These are phyloP conservation scores for Zygosaccharomyces pseudobailii DNA, from an alignment of 1,139 yeast genomes.

Conservation along the genomic window DNA sequence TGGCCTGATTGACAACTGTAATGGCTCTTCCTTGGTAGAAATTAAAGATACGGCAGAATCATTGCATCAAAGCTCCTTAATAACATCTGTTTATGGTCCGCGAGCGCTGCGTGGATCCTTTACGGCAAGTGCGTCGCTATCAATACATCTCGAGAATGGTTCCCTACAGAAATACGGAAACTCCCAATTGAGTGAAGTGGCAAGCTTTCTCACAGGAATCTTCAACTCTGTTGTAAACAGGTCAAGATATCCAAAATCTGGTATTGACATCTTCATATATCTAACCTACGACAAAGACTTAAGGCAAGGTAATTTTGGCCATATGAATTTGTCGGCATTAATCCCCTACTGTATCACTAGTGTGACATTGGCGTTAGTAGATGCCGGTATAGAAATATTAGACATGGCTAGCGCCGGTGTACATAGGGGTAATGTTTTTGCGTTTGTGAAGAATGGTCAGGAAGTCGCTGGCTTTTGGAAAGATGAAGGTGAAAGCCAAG, in stretches of 20 bases:
- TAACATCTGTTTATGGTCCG: conserved; percentile 82
- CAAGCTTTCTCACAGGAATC: conserved; percentile 33
- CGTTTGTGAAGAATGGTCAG: conserved; percentile 34
- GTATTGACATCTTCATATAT: conserved; percentile 75
- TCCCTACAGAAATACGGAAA: conserved; percentile 31
- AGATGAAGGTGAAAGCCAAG: conserved; percentile 25
- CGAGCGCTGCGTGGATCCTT: conserved; percentile 79
- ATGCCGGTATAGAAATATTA: conserved; percentile 73
- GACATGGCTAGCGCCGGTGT: conserved; percentile 77
- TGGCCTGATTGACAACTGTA: conserved; percentile 65
- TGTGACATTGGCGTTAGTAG: conserved; percentile 69
- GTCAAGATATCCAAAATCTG: conserved; percentile 80
- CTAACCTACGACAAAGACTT: conserved; percentile 32
- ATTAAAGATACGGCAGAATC: conserved; percentile 47
- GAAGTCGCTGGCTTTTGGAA: conserved; percentile 37
- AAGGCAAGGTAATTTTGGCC: conserved; percentile 11
- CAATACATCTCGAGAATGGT: conserved; percentile 56
- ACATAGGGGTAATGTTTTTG: conserved; percentile 34
- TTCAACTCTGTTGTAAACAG: conserved; percentile 47
- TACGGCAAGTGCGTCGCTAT: conserved; percentile 60
- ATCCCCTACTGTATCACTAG: conserved; percentile 42
- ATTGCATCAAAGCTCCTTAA: conserved; percentile 37
- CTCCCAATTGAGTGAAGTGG: conserved; percentile 33
- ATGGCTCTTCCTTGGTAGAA: conserved; percentile 82
- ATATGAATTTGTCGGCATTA: conserved; percentile 16